Percentiles rank a stretch among this genome's conserved stretches.
phyloP scores from a whole-genome alignment of 495 filamentous ascomycete genomes.

The Penicillium dipodomyicola region DNA sequence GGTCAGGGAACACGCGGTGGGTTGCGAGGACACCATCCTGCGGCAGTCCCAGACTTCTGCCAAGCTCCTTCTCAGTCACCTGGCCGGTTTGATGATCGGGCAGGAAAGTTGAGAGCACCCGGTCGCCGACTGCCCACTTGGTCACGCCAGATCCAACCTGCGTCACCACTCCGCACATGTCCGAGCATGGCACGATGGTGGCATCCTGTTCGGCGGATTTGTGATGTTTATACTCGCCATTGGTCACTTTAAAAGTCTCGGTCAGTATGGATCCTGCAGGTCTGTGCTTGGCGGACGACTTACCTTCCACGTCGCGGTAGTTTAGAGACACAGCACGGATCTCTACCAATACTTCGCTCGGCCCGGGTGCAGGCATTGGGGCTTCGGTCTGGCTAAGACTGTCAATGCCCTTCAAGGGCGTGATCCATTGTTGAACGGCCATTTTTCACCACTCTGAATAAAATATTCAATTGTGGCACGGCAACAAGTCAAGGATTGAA shows the following conservation, averaged over 20 bases:
- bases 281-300: background rate
- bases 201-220: conserved; percentile 38
- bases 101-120: conserved; percentile 73
- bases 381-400: conserved; percentile 42
- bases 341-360: conserved; percentile 56
- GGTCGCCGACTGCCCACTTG: conserved; percentile 64
- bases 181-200: conserved; percentile 66
- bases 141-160: conserved; percentile 62
- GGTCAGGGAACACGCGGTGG: conserved; percentile 65
- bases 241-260: conserved; percentile 38
- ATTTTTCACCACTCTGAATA: background rate
- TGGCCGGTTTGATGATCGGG: conserved; percentile 66
- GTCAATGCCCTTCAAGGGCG: conserved; percentile 49
- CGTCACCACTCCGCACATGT: conserved; percentile 71
- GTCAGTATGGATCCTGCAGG: background rate
- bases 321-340: conserved; percentile 56
- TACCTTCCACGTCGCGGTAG: conserved; percentile 60
- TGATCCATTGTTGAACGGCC: conserved; percentile 46
- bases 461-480: background rate
- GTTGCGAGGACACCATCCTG: conserved; percentile 66
- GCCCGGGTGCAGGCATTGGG: conserved; percentile 40
- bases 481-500: background rate
- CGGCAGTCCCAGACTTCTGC: conserved; percentile 62
- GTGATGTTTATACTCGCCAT: conserved; percentile 58
- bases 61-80: conserved; percentile 44